Conservation (phyloP, 106 monocot genomes). For the Chionographis japonica region DNA sequence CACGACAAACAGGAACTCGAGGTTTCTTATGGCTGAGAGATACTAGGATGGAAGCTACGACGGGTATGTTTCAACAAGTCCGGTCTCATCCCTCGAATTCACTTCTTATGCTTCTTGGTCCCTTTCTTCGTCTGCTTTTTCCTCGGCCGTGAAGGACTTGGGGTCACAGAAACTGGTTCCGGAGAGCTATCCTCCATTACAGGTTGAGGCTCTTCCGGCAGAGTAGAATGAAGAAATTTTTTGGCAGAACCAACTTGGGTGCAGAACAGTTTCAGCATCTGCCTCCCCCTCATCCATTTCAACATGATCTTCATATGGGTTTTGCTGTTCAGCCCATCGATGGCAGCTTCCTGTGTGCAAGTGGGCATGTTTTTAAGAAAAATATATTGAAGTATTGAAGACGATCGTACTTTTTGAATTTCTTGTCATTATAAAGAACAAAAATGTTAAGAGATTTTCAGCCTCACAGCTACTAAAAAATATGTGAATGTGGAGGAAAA, state of each 20-base stretch:
- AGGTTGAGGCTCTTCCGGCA: constrained; percentile 36
- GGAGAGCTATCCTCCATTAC: not conserved
- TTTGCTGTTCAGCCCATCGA: constrained; percentile 83
- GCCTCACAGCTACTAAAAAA: too few species aligned
- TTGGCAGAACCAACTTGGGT: constrained; percentile 58
- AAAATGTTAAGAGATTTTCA: too few species aligned
- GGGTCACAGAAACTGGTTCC: not conserved
- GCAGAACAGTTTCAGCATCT: constrained; percentile 78
- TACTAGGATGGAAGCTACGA: too few species aligned
- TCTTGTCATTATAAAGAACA: too few species aligned
- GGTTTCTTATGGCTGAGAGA: too few species aligned
- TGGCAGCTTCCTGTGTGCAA: constrained; percentile 56
- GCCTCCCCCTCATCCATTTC: constrained; percentile 94
- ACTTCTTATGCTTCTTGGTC: constrained; percentile 2
- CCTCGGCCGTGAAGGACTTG: constrained; percentile 11
- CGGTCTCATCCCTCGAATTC: not conserved
- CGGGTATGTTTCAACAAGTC: too few species aligned
- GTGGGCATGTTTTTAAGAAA: not conserved
- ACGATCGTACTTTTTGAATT: not conserved
- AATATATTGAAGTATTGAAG: not conserved
- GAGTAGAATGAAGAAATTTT: constrained; percentile 61
- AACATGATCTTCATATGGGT: constrained; percentile 92
- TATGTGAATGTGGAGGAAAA: too few species aligned
- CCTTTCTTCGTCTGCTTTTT: constrained; percentile 12
- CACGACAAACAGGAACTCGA: too few species aligned